phyloP scores from a whole-genome alignment of 1,284 basidiomycete genomes.

The Bjerkandera adusta region DNA sequence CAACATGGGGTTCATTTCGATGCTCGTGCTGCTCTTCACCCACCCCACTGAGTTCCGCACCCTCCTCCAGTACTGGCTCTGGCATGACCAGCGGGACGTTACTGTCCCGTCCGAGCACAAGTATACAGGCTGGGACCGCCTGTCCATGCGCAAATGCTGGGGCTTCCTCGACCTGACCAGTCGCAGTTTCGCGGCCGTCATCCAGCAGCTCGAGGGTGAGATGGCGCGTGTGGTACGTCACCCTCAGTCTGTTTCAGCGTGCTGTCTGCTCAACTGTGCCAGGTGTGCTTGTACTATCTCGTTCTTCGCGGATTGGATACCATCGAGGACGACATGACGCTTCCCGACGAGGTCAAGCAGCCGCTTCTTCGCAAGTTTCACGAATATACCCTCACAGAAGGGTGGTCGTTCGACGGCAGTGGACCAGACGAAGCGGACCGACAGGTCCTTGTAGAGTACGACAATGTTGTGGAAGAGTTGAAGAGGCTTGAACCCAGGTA shows the following conservation, averaged over 20 bases:
- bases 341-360: constrained; percentile 85
- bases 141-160: constrained; percentile 91
- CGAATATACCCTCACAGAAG: constrained; percentile 76
- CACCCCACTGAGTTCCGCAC: constrained; percentile 79
- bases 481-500: constrained; percentile 65
- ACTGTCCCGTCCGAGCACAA: constrained; percentile 66
- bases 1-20: constrained; percentile 34
- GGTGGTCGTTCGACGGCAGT: constrained; percentile 85
- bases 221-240: constrained; percentile 85
- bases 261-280: not conserved
- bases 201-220: constrained; percentile 96
- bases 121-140: constrained; percentile 81
- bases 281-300: constrained; percentile 96
- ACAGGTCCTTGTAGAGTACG: constrained; percentile 85
- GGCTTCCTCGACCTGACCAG: constrained; percentile 87
- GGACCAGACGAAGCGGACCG: constrained; percentile 93
- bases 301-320: constrained; percentile 94
- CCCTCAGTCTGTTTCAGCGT: not conserved
- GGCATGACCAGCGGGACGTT: constrained; percentile 82
- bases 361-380: constrained; percentile 86
- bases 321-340: constrained; percentile 98
- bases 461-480: constrained; percentile 83
- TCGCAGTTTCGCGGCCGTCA: constrained; percentile 90
- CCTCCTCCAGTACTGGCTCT: constrained; percentile 77
- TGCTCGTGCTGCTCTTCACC: constrained; percentile 62